Evolutionary conservation across 768 basidiomycete genomes (phyloP), one percentile per base, ranked within the genome.

Genomic region (Tylopilus rubrobrunneus): DNA sequence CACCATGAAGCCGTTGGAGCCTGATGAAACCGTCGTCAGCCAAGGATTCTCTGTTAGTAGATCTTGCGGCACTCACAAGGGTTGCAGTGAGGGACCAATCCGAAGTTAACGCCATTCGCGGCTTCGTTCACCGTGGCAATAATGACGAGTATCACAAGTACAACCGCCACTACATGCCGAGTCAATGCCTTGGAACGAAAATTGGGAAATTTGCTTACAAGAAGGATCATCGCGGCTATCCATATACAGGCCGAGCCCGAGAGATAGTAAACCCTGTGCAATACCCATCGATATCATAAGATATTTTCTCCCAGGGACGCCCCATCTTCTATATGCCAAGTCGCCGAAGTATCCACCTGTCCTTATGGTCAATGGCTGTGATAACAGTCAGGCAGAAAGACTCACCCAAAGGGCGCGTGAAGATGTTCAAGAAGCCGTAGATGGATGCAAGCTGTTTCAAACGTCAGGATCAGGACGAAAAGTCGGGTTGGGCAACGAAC

Each of bases 181-280:
- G 29, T 55, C 29, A 55, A 25, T 45, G 11, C 12, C 14, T 33
- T 7, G 7, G 8, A 28, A 29, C 33, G 3, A 21, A 9, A 51
- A 45, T 9, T 34, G 45, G 21, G 15, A 23, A 17, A 58, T 14
- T 4, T 21, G 1, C 62, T 49, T 28, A 67, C 67, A 56, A 2
- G 62, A 59, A 23, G 67, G 63, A 3, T 62, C 25, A 1, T 48
- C 7, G 36, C 59, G 56, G 27, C 27, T 55, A 46, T 71, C 67
- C 14, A 72, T 67, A 51, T 80, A 81, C 5, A 79, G 48, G 23
- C 83, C 83, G 19, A 55, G 43, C 21, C 48, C 48, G 9, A 55
- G 23, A 21, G 53, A 45, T 40, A 55, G 12, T 5, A 55, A 17
- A 10, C 53, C 53, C 31, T 55, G 53, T 5, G 12, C 10, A 27